These are phyloP conservation scores for Monoraphidium neglectum DNA, from an alignment of 139 green algal species.

Conservation along the genomic window DNA sequence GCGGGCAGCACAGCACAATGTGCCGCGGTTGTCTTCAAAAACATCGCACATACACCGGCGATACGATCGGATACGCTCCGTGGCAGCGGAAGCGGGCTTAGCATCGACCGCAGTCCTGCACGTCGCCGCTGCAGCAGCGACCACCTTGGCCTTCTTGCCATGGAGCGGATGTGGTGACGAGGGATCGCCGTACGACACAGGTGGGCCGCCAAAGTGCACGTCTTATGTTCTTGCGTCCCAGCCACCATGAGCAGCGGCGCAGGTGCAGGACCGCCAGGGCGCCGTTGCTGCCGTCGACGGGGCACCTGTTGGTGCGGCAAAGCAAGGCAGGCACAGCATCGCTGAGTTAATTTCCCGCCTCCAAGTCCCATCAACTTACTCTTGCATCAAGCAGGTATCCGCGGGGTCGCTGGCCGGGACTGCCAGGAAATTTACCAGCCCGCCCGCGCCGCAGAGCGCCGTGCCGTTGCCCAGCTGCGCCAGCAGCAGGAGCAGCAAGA, in stretches of 20 bases:
- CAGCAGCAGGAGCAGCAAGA: constrained; percentile 6
- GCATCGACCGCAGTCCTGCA: not conserved
- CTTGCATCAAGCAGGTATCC: constrained; percentile 16
- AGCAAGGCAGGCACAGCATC: not conserved
- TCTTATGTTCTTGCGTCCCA: not conserved
- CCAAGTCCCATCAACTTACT: not conserved
- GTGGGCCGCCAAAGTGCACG: not conserved
- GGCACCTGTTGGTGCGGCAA: too few relatives aligned
- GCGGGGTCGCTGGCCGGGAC: constrained; percentile 1
- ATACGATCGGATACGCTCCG: too few relatives aligned
- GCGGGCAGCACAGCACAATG: too few relatives aligned
- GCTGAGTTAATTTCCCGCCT: not conserved
- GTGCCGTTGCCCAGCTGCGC: constrained; percentile 3
- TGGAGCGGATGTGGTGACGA: constrained; percentile 33
- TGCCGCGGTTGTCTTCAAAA: too few relatives aligned
- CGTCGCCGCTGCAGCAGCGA: not conserved
- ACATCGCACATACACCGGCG: too few relatives aligned
- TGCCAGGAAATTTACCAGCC: constrained; percentile 42
- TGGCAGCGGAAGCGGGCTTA: too few relatives aligned
- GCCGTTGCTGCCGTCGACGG: not conserved
- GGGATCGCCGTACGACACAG: constrained; percentile 27
- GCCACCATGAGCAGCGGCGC: not conserved
- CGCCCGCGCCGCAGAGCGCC: constrained; percentile 33
- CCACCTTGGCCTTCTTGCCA: constrained; percentile 28
- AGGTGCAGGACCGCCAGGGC: not conserved